Evolutionary conservation across 1,284 basidiomycete species (phyloP), one percentile per base, ranked within the genome.

Genomic region (Butyriboletus appendiculatus): DNA sequence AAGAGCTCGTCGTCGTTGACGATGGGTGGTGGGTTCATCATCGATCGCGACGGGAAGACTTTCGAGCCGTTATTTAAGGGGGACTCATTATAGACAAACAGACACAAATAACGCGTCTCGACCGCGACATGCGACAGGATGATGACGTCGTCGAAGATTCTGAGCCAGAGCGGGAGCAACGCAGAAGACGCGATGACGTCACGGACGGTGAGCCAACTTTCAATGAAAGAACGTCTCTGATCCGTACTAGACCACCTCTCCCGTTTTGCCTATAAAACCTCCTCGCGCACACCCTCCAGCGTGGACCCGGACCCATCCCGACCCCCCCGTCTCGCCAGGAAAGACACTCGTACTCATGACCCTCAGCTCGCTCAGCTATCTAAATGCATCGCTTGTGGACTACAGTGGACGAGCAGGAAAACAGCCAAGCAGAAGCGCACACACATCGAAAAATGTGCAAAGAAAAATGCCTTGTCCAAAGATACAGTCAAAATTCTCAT

Each of bases 341-440:
- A 45, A 39, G 44, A 42, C 32, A 26, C 26, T 26, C 9, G 11
- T 30, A 32, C 26, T 30, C 55, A 64, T 1, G 62, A 59, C 11
- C 72, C 67, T 1, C 73, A 84, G 24, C 65, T 90, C 12, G 65
- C 65, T 2, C 75, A 64, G 18, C 63, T 92, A 1, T 64, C 71
- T 12, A 81, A 75, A 59, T 92, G 90, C 60, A 75, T 90, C 42
- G 77, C 79, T 44, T 93, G 90, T 62, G 79, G 82, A 37, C 65
- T 78, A 11, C 67, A 70, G 0, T 93, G 90, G 90, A 90, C 87
- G 2, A 70, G 79, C 8, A 75, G 80, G 48, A 93, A 93, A 66
- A 79, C 79, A 7, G 71, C 73, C 16, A 59, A 69, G 12, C 79
- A 87, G 59, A 92, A 92, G 66, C 68, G 81, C 61, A 64, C 75